phyloP scores from a whole-genome alignment of 306 rosid species.

The Spatholobus suberectus region DNA sequence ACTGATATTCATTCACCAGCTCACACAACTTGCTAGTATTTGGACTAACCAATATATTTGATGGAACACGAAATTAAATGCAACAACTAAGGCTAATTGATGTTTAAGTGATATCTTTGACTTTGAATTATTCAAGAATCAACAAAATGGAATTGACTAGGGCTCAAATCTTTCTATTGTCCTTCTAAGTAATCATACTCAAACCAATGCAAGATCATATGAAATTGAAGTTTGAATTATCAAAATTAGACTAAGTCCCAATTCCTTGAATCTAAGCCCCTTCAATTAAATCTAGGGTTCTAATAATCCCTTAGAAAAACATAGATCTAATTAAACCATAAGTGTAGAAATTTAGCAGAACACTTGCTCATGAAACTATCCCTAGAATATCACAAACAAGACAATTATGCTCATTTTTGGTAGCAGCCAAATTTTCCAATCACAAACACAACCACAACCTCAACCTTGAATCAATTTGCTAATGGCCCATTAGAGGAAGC shows the following conservation, averaged over 20 bases:
- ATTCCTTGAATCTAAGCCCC: not conserved
- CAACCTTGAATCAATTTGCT: not conserved
- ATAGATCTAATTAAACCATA: not conserved
- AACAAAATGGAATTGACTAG: not conserved
- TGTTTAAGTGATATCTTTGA: not conserved
- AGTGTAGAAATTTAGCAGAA: not conserved
- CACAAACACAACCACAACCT: not conserved
- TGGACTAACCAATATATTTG: not conserved
- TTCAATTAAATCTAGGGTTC: not conserved
- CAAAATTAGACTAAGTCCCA: not conserved
- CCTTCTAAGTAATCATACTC: not conserved
- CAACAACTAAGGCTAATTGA: not conserved
- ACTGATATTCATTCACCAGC: not conserved
- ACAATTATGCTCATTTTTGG: not conserved
- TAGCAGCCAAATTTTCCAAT: not conserved
- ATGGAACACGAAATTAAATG: not conserved
- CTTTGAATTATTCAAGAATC: not conserved
- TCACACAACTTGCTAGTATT: not conserved
- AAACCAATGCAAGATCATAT: not conserved
- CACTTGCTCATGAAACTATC: not conserved
- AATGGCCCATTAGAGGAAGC: not conserved
- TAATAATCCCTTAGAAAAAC: not conserved
- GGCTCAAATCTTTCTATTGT: not conserved
- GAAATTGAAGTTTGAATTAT: not conserved
- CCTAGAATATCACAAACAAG: not conserved